A percentile compares a stretch with the other conserved stretches of the same genome.
phyloP scores from a whole-genome alignment of 1,139 yeast species.

The Zygotorulaspora mrakii region DNA sequence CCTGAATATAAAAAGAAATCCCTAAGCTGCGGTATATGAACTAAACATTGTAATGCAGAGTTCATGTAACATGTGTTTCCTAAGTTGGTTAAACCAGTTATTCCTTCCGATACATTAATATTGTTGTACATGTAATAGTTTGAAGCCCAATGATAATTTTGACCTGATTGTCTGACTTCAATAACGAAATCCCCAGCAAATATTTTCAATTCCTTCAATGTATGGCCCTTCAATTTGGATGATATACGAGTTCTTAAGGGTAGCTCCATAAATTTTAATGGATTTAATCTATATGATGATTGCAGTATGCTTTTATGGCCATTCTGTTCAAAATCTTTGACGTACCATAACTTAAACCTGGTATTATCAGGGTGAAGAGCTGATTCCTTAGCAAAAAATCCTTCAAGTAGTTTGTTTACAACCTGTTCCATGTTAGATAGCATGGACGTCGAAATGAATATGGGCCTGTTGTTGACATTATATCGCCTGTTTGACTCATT shows the following conservation, averaged over 20 bases:
- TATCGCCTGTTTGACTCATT: slow-evolving; percentile 25
- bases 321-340: slow-evolving; percentile 19
- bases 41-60: slow-evolving; percentile 86
- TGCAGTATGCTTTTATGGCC: slow-evolving; percentile 10
- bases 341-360: slow-evolving; percentile 36
- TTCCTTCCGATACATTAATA: slow-evolving; percentile 43
- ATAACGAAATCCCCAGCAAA: slow-evolving; percentile 32
- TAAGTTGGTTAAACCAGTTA: slow-evolving; percentile 68
- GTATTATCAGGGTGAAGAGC: slow-evolving; percentile 23
- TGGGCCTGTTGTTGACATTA: slow-evolving; percentile 17
- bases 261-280: slow-evolving; percentile 32
- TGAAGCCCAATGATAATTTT: slow-evolving; percentile 39
- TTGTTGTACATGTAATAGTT: slow-evolving; percentile 33
- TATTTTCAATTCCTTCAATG: slow-evolving; percentile 26
- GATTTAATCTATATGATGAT: slow-evolving; percentile 29
- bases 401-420: slow-evolving; percentile 26
- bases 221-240: slow-evolving; percentile 17
- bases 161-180: slow-evolving; percentile 30
- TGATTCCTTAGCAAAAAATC: slow-evolving; percentile 25
- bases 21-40: slow-evolving; percentile 81
- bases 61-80: slow-evolving; percentile 98
- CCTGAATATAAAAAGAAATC: slow-evolving; percentile 65
- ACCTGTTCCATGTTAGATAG: slow-evolving; percentile 24
- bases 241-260: slow-evolving; percentile 26
- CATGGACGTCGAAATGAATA: slow-evolving; percentile 24